Conservation (phyloP, 2,329 filamentous ascomycete genomes). For the Xylaria multiplex region DNA sequence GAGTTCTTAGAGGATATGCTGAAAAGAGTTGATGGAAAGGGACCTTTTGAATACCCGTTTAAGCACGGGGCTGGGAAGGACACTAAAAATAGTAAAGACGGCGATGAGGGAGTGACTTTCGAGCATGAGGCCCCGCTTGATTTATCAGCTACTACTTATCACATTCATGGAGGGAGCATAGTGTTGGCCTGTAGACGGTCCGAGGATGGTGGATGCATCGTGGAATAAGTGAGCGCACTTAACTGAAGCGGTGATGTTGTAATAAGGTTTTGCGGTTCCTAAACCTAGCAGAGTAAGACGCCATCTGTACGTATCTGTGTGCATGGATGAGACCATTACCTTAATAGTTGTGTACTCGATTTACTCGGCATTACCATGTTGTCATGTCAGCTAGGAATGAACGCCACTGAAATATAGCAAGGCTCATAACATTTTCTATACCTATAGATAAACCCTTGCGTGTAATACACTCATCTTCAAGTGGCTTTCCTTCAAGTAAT, state of each 20-base stretch:
- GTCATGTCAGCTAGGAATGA: no score
- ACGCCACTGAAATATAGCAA: no score
- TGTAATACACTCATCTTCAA: no score
- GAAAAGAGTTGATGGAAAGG: conserved; percentile 15
- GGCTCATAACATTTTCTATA: no score
- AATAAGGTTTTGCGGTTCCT: background rate
- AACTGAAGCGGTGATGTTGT: background rate
- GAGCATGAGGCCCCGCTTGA: conserved; percentile 6
- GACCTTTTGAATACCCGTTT: conserved; percentile 8
- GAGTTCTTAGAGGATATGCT: conserved; percentile 21
- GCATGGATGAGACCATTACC: no score
- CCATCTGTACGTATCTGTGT: no score
- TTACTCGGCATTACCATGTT: no score
- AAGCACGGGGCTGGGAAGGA: background rate
- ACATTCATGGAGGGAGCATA: conserved; percentile 10
- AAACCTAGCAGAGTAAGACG: background rate
- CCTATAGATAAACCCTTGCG: no score
- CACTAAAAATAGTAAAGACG: no score
- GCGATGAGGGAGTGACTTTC: background rate
- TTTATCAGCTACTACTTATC: conserved; percentile 17
- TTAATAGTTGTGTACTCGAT: no score
- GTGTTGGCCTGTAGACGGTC: conserved; percentile 10
- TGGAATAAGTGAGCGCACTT: background rate
- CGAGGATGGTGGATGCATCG: background rate
- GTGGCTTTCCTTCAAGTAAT: no score